phyloP scores from a whole-genome alignment of 2,329 filamentous ascomycete genomes.

The Phaeosphaeria sp. region DNA sequence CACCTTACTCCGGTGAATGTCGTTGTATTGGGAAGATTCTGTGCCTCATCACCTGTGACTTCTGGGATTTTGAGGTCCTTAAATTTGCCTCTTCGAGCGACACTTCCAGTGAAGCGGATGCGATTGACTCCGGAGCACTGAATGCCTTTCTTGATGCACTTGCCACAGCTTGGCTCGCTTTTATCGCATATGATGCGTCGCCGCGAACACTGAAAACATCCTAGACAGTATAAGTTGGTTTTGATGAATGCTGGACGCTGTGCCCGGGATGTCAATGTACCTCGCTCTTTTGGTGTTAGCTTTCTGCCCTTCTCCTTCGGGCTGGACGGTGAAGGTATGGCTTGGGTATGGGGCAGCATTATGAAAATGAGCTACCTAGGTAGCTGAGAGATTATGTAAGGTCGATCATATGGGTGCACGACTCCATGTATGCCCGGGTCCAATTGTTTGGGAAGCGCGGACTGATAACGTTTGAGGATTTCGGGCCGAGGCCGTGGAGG shows the following conservation, averaged over 20 bases:
- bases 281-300: conserved; percentile 8
- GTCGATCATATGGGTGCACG: not conserved
- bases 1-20: conserved; percentile 4
- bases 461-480: not conserved
- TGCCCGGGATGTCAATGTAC: not conserved
- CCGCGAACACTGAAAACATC: conserved; percentile 50
- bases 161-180: conserved; percentile 48
- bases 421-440: not conserved
- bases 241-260: not conserved
- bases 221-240: conserved; percentile 3
- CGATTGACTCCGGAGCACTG: conserved; percentile 50
- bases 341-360: not conserved
- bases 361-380: not conserved
- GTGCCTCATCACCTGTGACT: not conserved
- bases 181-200: conserved; percentile 52
- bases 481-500: not conserved
- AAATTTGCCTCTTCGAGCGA: conserved; percentile 26
- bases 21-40: conserved; percentile 1
- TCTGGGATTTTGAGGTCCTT: conserved; percentile 22
- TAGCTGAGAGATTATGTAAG: not conserved
- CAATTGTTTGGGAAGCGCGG: not conserved
- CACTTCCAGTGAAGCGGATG: conserved; percentile 46
- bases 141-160: conserved; percentile 49
- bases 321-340: not conserved
- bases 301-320: not conserved